Evolutionary conservation across 495 filamentous ascomycete species (phyloP).

Genomic region (Copromyces sp.): DNA sequence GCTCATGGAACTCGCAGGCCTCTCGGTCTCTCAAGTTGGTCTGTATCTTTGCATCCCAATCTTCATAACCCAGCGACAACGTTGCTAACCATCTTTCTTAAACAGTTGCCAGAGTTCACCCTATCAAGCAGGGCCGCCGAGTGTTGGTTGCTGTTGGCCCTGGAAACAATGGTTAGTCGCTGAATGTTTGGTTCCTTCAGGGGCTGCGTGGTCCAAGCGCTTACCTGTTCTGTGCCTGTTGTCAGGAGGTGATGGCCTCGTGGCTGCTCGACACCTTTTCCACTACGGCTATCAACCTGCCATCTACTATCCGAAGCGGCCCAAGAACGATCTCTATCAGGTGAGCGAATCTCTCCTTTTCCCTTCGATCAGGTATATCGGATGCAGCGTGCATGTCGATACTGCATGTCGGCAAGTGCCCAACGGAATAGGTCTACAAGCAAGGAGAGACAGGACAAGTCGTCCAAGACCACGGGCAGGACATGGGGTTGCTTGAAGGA

Average conservation of each 20-base stretch:
- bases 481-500: not conserved
- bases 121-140: constrained; percentile 56
- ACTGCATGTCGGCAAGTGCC: not conserved
- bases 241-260: constrained; percentile 82
- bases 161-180: constrained; percentile 73
- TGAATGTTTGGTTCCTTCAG: constrained; percentile 6
- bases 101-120: constrained; percentile 51
- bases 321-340: constrained; percentile 83
- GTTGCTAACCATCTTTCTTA: constrained; percentile 5
- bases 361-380: not conserved
- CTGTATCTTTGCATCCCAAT: constrained; percentile 8
- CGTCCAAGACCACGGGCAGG: not conserved
- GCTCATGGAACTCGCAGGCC: constrained; percentile 90
- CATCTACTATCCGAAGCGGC: constrained; percentile 86
- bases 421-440: not conserved
- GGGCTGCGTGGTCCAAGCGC: constrained; percentile 9
- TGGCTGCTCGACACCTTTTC: constrained; percentile 86
- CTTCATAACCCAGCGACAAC: not conserved
- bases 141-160: constrained; percentile 87
- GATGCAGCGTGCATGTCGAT: not conserved
- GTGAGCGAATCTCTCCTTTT: constrained; percentile 29
- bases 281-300: constrained; percentile 88
- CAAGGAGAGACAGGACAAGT: not conserved
- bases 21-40: constrained; percentile 92
- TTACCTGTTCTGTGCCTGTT: constrained; percentile 9